Percentiles rank a stretch among this genome's conserved stretches.
These are phyloP conservation scores for Diutina sp. DNA, from an alignment of 1,139 yeast species.

Conservation along the genomic window DNA sequence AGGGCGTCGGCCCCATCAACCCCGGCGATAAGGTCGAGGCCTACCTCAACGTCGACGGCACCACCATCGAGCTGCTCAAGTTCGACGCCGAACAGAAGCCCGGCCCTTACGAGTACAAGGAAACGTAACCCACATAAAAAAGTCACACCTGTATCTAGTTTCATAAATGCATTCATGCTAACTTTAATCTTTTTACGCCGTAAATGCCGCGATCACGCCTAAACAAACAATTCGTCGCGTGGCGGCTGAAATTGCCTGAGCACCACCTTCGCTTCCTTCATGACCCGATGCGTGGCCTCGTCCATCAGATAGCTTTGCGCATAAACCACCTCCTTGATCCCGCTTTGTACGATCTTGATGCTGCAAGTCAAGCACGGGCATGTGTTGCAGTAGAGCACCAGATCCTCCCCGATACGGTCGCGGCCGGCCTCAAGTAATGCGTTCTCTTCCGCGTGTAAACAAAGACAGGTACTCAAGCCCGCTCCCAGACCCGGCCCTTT, in stretches of 20 bases:
- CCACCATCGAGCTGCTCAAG: slow-evolving; percentile 41
- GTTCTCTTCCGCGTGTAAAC: slow-evolving; percentile 95
- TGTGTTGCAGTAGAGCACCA: slow-evolving; percentile 78
- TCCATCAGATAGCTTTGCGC: slow-evolving; percentile 93
- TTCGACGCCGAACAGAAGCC: slow-evolving; percentile 45
- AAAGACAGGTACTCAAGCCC: slow-evolving; percentile 65
- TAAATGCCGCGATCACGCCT: not conserved
- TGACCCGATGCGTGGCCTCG: slow-evolving; percentile 50
- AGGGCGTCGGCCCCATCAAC: slow-evolving; percentile 79
- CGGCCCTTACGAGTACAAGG: slow-evolving; percentile 64
- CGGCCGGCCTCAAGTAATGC: slow-evolving; percentile 91
- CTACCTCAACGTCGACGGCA: slow-evolving; percentile 40
- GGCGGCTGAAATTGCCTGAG: slow-evolving; percentile 69
- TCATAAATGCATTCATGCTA: not conserved
- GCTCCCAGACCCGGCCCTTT: slow-evolving; percentile 51
- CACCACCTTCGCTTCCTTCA: slow-evolving; percentile 59
- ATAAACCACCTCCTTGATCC: slow-evolving; percentile 85
- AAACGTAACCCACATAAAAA: slow-evolving; percentile 23
- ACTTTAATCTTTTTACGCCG: not conserved
- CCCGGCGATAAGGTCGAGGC: slow-evolving; percentile 76
- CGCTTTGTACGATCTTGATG: slow-evolving; percentile 87
- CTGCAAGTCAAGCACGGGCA: slow-evolving; percentile 97
- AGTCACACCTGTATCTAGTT: not conserved
- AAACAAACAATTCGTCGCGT: slow-evolving; percentile 28
- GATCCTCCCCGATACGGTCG: slow-evolving; percentile 46